phyloP scores from a whole-genome alignment of 768 basidiomycete genomes.

The Pleurotus tuber-regium region DNA sequence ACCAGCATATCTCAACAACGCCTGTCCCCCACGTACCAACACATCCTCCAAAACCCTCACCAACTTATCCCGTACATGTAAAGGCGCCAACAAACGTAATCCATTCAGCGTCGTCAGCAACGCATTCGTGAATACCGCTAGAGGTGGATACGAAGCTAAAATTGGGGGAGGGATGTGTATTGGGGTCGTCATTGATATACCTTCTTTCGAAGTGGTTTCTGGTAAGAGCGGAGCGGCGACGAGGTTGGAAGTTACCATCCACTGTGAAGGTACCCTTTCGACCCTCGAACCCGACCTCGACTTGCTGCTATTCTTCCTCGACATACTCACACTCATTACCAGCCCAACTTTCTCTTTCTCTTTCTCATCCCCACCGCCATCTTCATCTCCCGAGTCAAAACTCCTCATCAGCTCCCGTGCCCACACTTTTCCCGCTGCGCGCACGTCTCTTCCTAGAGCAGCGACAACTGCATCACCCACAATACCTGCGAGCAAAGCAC shows the following conservation, averaged over 20 bases:
- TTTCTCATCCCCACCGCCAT: neutral
- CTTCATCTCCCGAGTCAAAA: conserved; percentile 5
- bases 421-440: conserved; percentile 38
- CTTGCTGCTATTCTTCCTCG: conserved; percentile 1
- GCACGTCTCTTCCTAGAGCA: conserved; percentile 53
- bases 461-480: conserved; percentile 62
- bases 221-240: conserved; percentile 27
- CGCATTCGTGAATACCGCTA: conserved; percentile 73
- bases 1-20: conserved; percentile 44
- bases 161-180: conserved; percentile 69
- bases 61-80: conserved; percentile 51
- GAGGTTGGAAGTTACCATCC: conserved; percentile 42
- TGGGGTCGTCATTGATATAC: conserved; percentile 31
- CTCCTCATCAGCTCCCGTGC: conserved; percentile 23
- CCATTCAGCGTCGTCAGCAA: conserved; percentile 74
- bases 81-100: conserved; percentile 77
- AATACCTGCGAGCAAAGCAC: conserved; percentile 59
- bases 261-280: conserved; percentile 40
- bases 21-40: conserved; percentile 43
- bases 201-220: conserved; percentile 18
- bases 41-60: conserved; percentile 46
- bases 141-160: conserved; percentile 69
- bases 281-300: conserved; percentile 13
- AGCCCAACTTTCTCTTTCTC: too few species aligned
- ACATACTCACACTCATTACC: conserved; percentile 10